Percentiles rank a stretch among this genome's conserved stretches.
Conservation (phyloP, 805 yeast genomes). For the Ogataea methanolica region DNA sequence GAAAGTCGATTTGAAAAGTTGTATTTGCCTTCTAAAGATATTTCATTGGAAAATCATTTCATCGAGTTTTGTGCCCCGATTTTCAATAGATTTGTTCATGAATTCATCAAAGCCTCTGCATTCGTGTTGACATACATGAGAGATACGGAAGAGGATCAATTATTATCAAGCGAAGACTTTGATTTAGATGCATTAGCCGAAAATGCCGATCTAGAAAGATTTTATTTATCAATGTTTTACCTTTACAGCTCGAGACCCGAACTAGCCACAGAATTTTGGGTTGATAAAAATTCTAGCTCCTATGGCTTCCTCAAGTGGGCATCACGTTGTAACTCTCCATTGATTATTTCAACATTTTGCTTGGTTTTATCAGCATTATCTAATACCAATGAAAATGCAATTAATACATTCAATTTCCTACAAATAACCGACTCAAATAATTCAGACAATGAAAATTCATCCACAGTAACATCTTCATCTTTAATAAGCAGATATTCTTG, state of each 20-base stretch:
- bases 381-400: slow-evolving; percentile 51
- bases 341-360: slow-evolving; percentile 79
- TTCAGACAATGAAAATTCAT: slow-evolving; percentile 7
- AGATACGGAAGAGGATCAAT: slow-evolving; percentile 70
- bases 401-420: slow-evolving; percentile 46
- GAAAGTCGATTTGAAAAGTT: slow-evolving; percentile 24
- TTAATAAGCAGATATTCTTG: slow-evolving; percentile 24
- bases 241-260: slow-evolving; percentile 61
- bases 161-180: slow-evolving; percentile 51
- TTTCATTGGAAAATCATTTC: slow-evolving; percentile 24
- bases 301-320: slow-evolving; percentile 90
- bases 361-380: slow-evolving; percentile 75
- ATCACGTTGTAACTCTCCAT: slow-evolving; percentile 65
- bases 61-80: slow-evolving; percentile 34
- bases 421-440: slow-evolving; percentile 26
- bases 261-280: slow-evolving; percentile 62
- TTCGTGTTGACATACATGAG: slow-evolving; percentile 61
- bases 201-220: slow-evolving; percentile 82
- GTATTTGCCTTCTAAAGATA: slow-evolving; percentile 22
- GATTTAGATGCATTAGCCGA: slow-evolving; percentile 61
- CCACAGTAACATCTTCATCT: slow-evolving; percentile 13
- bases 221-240: slow-evolving; percentile 70
- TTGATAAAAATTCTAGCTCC: slow-evolving; percentile 56
- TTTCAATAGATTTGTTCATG: slow-evolving; percentile 47
- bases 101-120: slow-evolving; percentile 60